phyloP scores from a whole-genome alignment of 805 yeast genomes.

The Deakozyma indianensis region DNA sequence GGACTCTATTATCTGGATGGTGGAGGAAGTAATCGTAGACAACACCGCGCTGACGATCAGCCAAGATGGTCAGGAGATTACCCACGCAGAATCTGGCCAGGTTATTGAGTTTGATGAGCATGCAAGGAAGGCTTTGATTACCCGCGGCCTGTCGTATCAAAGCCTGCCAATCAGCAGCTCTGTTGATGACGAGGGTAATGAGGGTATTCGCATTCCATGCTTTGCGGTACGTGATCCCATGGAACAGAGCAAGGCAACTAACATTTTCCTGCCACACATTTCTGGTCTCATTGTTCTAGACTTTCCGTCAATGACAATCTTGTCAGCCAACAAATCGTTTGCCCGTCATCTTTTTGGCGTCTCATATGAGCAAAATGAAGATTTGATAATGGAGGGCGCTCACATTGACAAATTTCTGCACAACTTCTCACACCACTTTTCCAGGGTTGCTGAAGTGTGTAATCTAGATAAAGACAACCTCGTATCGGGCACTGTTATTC shows the following conservation, averaged over 20 bases:
- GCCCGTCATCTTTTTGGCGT: slow-evolving; percentile 69
- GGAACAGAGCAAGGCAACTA: not conserved
- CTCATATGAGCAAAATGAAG: slow-evolving; percentile 18
- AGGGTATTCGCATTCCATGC: slow-evolving; percentile 7
- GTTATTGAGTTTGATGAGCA: not conserved
- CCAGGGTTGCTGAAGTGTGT: slow-evolving; percentile 26
- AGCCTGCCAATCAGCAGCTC: not conserved
- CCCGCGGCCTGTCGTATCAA: not conserved
- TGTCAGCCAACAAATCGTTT: slow-evolving; percentile 70
- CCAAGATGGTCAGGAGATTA: not conserved
- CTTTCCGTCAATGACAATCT: slow-evolving; percentile 31
- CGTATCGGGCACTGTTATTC: slow-evolving; percentile 60
- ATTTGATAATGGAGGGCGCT: slow-evolving; percentile 17
- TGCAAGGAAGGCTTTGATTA: not conserved
- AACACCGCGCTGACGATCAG: not conserved
- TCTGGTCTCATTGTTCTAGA: slow-evolving; percentile 73
- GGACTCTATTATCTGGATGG: slow-evolving; percentile 61
- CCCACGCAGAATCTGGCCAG: not conserved
- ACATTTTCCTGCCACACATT: slow-evolving; percentile 68
- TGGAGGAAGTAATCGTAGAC: slow-evolving; percentile 49
- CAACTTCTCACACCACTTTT: slow-evolving; percentile 35
- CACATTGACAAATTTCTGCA: slow-evolving; percentile 50
- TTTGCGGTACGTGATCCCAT: not conserved
- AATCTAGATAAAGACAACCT: slow-evolving; percentile 19
- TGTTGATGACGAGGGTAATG: not conserved